Conservation (phyloP, 139 green algal species). For the Chlorella sp. region DNA sequence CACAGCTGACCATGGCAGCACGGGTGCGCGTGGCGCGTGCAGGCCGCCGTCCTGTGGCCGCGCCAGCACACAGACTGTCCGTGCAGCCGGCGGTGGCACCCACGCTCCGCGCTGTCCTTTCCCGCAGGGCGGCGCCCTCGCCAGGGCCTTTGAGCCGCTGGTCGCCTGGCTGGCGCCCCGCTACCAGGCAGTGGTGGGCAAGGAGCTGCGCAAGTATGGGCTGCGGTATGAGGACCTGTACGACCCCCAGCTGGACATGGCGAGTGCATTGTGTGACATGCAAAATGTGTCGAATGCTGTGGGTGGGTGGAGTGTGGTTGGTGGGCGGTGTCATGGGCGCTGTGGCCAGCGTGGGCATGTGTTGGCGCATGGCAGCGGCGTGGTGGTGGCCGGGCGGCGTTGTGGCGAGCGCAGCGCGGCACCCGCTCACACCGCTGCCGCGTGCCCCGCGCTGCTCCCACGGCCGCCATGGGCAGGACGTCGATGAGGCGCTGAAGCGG, state of each 20-base stretch:
- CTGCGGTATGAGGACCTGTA: slow-evolving; percentile 97
- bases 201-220: slow-evolving; percentile 84
- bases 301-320: background rate
- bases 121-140: slow-evolving; percentile 24
- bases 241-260: slow-evolving; percentile 84
- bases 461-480: slow-evolving; percentile 65
- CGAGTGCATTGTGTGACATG: slow-evolving; percentile 8
- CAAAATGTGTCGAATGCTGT: background rate
- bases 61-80: background rate
- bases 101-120: too few relatives aligned
- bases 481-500: slow-evolving; percentile 90
- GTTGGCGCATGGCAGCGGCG: too few relatives aligned
- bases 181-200: slow-evolving; percentile 76
- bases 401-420: background rate
- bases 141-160: slow-evolving; percentile 63
- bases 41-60: background rate
- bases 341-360: too few relatives aligned
- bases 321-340: too few relatives aligned
- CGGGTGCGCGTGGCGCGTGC: background rate
- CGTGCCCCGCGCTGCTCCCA: background rate
- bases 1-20: background rate
- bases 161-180: slow-evolving; percentile 46
- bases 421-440: background rate
- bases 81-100: too few relatives aligned
- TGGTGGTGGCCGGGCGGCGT: too few relatives aligned